Evolutionary conservation across 2,329 filamentous ascomycete species (phyloP).

Genomic region (Calonectria leucothoes): DNA sequence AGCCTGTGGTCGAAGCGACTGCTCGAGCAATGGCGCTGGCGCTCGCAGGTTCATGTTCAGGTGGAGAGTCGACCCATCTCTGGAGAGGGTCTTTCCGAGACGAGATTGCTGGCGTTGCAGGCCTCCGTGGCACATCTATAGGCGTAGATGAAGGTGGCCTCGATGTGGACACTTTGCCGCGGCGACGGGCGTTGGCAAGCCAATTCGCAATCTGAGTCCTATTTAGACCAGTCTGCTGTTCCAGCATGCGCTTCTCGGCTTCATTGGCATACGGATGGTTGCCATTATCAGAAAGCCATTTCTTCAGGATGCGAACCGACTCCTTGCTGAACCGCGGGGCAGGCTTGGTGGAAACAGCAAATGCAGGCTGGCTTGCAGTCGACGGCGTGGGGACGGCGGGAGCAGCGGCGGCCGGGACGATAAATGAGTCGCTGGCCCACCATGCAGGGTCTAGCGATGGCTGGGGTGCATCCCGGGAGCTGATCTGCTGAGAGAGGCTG

Average conservation of each 20-base stretch:
- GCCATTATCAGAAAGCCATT: constrained; percentile 80
- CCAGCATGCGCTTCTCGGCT: constrained; percentile 80
- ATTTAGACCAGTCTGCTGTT: constrained; percentile 79
- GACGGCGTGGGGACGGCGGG: not conserved
- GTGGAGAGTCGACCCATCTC: constrained; percentile 45
- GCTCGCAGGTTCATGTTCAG: constrained; percentile 44
- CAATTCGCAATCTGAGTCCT: constrained; percentile 88
- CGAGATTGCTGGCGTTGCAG: constrained; percentile 47
- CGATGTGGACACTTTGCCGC: constrained; percentile 70
- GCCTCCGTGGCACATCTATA: constrained; percentile 66
- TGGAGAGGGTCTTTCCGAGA: constrained; percentile 35
- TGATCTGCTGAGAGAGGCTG: not conserved
- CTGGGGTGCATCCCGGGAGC: not conserved
- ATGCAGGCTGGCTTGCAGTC: not conserved
- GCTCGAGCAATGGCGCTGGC: constrained; percentile 44
- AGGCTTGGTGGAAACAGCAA: not conserved
- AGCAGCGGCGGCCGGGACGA: not conserved
- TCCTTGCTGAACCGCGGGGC: constrained; percentile 69
- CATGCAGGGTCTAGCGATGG: not conserved
- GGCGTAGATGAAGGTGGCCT: constrained; percentile 33
- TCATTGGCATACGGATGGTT: constrained; percentile 86
- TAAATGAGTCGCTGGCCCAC: not conserved
- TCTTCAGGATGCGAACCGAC: constrained; percentile 79
- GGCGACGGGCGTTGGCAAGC: constrained; percentile 85
- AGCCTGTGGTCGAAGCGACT: constrained; percentile 30